phyloP scores from a whole-genome alignment of 768 basidiomycete species.

The Mycena vitilis region DNA sequence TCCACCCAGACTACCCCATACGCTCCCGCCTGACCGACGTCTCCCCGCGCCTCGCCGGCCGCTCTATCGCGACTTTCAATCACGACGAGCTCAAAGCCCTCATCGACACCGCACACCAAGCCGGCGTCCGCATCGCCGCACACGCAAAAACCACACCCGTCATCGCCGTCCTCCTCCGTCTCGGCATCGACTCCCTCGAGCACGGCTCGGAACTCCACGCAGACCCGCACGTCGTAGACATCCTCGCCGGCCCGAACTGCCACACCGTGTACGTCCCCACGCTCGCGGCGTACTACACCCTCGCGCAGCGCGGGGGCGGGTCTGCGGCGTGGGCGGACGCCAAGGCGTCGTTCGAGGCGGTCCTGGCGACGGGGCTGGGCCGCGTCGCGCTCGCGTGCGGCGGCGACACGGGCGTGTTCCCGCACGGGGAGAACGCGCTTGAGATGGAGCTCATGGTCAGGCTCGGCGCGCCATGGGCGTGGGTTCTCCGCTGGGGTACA shows the following conservation, averaged over 20 bases:
- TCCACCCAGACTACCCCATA: conserved; percentile 61
- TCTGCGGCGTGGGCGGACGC: conserved; percentile 52
- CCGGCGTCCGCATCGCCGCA: conserved; percentile 68
- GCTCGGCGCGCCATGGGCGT: conserved; percentile 63
- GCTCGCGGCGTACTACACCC: conserved; percentile 60
- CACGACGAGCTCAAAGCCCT: conserved; percentile 58
- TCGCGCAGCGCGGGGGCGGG: conserved; percentile 33
- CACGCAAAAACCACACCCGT: conserved; percentile 56
- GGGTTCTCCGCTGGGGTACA: conserved; percentile 69
- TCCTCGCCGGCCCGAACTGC: conserved; percentile 41
- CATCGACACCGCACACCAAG: conserved; percentile 62
- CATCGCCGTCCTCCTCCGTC: conserved; percentile 48
- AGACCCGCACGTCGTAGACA: conserved; percentile 39
- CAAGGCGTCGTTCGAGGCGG: conserved; percentile 55
- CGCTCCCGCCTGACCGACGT: conserved; percentile 59
- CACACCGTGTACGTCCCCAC: conserved; percentile 69
- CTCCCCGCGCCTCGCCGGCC: conserved; percentile 47
- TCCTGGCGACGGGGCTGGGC: conserved; percentile 55
- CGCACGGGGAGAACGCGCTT: conserved; percentile 69
- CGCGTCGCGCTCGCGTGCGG: conserved; percentile 64
- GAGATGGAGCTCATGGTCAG: conserved; percentile 72
- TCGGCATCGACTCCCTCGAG: conserved; percentile 67
- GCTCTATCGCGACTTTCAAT: conserved; percentile 58
- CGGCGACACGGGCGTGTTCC: conserved; percentile 74
- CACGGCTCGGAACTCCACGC: conserved; percentile 57